These are phyloP conservation scores for Xylariaceae sp. DNA, from an alignment of 2,329 filamentous ascomycete species.

Conservation along the genomic window DNA sequence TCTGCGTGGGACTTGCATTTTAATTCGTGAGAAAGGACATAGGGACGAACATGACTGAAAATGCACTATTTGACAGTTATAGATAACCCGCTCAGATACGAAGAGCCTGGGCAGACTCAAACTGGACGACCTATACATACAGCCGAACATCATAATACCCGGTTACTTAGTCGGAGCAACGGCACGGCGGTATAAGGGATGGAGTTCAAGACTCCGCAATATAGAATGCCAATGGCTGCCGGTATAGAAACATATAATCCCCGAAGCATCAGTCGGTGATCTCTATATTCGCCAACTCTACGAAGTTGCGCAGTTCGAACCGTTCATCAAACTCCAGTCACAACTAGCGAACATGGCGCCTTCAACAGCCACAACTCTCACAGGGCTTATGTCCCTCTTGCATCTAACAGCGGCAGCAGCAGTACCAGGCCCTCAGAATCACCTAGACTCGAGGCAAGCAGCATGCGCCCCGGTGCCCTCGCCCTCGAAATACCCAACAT, in stretches of 20 bases:
- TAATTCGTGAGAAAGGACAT: no score
- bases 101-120: no score
- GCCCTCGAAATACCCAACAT: conserved; percentile 42
- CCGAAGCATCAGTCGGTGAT: background rate
- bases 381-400: conserved; percentile 8
- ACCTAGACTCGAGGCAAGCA: conserved; percentile 14
- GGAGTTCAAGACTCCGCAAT: background rate
- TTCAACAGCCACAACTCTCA: background rate
- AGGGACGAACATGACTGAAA: no score
- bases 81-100: no score
- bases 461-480: conserved; percentile 37
- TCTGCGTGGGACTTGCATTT: no score
- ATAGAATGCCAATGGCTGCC: background rate
- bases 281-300: no score
- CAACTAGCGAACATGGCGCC: conserved; percentile 8
- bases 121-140: no score
- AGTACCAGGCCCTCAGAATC: background rate
- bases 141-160: conserved; percentile 22
- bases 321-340: background rate
- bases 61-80: no score
- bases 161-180: conserved; percentile 8
- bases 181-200: conserved; percentile 8
- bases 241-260: background rate
- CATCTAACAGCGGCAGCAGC: conserved; percentile 1
- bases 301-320: no score